Evolutionary conservation across 805 yeast species (phyloP), one percentile per base, ranked within the genome.

Genomic region (Zygoascus bituminiphila): DNA sequence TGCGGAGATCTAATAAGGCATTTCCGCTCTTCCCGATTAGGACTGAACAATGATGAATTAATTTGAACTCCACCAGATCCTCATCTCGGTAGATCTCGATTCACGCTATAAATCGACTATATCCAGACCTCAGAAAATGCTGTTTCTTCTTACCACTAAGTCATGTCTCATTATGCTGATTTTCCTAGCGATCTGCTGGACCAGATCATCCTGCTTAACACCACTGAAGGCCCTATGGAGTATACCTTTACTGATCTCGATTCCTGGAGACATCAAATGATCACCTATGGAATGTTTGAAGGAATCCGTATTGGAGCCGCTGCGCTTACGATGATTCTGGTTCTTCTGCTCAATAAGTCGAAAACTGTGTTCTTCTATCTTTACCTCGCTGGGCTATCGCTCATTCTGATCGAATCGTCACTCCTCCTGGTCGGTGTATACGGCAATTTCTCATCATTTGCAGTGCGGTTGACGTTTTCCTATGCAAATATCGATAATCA

Each of bases 311-410:
- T 81, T 35, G 87, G 87, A 12, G 71, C 81, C 37, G 73, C 78
- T 1, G 15, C 45, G 2, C 21, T 46, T 19, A 64, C 67, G 5
- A 51, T 76, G 1, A 71, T 80, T 4, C 59, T 77, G 46, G 62
- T 75, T 10, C 61, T 71, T 4, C 62, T 75, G 12, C 64, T 81
- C 39, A 70, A 74, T 57, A 61, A 81, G 50, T 77, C 73, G 56
- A 73, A 64, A 20, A 78, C 89, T 0, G 85, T 88, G 6, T 76
- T 88, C 24, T 91, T 87, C 62, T 62, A 81, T n/a, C 65, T 88
- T 41, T 88, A 89, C 63, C 81, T 80, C 60, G 45, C 71, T 2
- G 77, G 84, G 29, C 68, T 91, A 46, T 44, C 77, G 2, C 60
- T 79, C 4, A 65, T 82, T 46, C 62, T 82, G 4, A 49, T 88